Evolutionary conservation across 1,284 basidiomycete genomes (phyloP), one percentile per base, ranked within the genome.

Genomic region (Cryptococcus depauperatus): DNA sequence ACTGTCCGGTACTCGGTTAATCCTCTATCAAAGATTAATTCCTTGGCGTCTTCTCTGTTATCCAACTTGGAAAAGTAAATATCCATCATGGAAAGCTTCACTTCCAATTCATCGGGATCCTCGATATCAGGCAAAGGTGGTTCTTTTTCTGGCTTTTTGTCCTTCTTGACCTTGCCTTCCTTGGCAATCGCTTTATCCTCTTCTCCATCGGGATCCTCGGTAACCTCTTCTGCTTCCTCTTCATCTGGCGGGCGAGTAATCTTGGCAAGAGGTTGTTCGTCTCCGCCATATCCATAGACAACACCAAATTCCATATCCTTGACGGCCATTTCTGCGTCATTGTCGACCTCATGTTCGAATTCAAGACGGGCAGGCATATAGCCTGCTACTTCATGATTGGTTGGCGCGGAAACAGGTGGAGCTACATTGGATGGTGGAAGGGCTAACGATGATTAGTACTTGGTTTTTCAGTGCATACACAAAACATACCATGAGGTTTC

Each of bases 291-390:
- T 37, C 82, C 77, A 30, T 81, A 76, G 48, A 90, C 88, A 9
- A 88, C 73, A 2, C 90, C 93, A 60, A 97, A 97, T 66, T 97
- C 92, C 56, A 98, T 77, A 64, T 98, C 91, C 71, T 97, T 98
- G 55, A 97, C 84, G 2, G 90, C 73, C 61, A 92, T 83, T 64
- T 98, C 93, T 0, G 93, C 93, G 29, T 97, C 91, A 64, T 95
- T 92, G 64, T 97, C 93, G 16, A 90, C 74, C 70, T 98, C 95
- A 57, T 90, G 86, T 66, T 98, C 95, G 66, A 98, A 98, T 68
- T 98, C 93, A 40, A 98, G 77, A 35, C 95, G 83, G 16, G 93
- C 93, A 6, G 93, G 93, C 71, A 98, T 85, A 73, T 85, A 97
- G 0, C 85, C 87, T 10, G 82, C 82, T 34, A 98, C 79, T 73